These are phyloP conservation scores for Raphanus hybrid DNA, from an alignment of 441 rosid species.

Conservation along the genomic window DNA sequence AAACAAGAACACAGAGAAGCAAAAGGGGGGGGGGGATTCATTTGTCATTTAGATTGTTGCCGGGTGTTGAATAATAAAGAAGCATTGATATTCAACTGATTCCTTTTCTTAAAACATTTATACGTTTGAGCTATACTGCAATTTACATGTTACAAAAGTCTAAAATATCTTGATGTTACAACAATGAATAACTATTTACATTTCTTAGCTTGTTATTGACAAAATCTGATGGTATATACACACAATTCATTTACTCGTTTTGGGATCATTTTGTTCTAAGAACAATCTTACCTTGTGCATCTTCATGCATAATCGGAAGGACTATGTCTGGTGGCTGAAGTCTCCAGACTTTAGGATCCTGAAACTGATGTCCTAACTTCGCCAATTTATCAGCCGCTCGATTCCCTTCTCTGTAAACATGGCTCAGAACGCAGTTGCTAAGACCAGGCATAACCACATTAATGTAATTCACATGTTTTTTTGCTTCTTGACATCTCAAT, in stretches of 20 bases:
- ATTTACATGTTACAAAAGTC: neutral
- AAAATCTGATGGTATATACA: constrained; percentile 25
- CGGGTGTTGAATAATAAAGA: constrained; percentile 26
- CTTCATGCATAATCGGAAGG: constrained; percentile 61
- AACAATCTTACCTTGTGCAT: constrained; percentile 68
- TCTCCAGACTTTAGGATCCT: constrained; percentile 64
- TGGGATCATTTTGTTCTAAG: constrained; percentile 49
- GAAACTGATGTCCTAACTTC: constrained; percentile 60
- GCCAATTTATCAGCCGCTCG: constrained; percentile 82
- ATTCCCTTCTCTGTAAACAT: constrained; percentile 79
- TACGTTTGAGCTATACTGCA: constrained; percentile 2
- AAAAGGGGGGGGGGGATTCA: neutral
- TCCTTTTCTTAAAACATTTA: constrained; percentile 1
- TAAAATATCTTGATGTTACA: neutral
- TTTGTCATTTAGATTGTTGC: constrained; percentile 32
- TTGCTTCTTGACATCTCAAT: constrained; percentile 56
- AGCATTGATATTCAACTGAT: neutral
- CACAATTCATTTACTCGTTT: neutral
- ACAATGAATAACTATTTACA: constrained; percentile 6
- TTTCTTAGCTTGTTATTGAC: constrained; percentile 19
- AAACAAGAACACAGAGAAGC: constrained; percentile 29
- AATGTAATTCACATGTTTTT: constrained; percentile 50
- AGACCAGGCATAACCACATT: constrained; percentile 61
- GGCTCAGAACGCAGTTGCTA: constrained; percentile 57
- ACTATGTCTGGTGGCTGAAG: constrained; percentile 64